Percentiles rank a stretch among this genome's conserved stretches.
Evolutionary conservation across 179 eudicot species (phyloP).

Genomic region (Vitellaria paradoxa): DNA sequence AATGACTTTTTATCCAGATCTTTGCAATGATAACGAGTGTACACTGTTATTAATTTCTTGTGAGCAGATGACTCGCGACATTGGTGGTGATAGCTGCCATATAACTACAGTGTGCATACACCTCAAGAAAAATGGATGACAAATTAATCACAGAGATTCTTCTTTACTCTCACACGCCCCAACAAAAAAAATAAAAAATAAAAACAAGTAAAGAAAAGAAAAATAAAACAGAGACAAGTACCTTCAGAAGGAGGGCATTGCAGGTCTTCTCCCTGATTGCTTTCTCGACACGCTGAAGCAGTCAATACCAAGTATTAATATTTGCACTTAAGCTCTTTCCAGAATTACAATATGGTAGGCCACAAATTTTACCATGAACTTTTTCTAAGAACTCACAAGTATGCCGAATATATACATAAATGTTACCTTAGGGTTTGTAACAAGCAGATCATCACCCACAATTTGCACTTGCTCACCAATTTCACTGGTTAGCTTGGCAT

Average conservation of each 20-base stretch:
- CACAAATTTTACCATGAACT: background rate
- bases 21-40: too few relatives aligned
- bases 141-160: too few relatives aligned
- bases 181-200: background rate
- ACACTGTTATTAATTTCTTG: too few relatives aligned
- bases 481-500: conserved; percentile 64
- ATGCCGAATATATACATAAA: background rate
- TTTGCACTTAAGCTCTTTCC: background rate
- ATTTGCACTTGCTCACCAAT: conserved; percentile 68
- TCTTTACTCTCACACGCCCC: background rate
- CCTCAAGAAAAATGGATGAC: too few relatives aligned
- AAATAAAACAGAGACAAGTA: conserved; percentile 11
- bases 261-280: conserved; percentile 70
- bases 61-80: too few relatives aligned
- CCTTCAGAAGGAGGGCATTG: conserved; percentile 93
- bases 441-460: conserved; percentile 84
- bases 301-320: background rate
- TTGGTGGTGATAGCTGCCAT: too few relatives aligned
- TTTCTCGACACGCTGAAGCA: conserved; percentile 70
- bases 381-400: background rate
- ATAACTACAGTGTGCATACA: too few relatives aligned
- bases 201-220: background rate
- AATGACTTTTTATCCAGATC: background rate
- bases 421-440: conserved; percentile 79
- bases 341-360: background rate